phyloP scores from a whole-genome alignment of 1,284 basidiomycete species.

The Phellopilus nigrolimitatus region DNA sequence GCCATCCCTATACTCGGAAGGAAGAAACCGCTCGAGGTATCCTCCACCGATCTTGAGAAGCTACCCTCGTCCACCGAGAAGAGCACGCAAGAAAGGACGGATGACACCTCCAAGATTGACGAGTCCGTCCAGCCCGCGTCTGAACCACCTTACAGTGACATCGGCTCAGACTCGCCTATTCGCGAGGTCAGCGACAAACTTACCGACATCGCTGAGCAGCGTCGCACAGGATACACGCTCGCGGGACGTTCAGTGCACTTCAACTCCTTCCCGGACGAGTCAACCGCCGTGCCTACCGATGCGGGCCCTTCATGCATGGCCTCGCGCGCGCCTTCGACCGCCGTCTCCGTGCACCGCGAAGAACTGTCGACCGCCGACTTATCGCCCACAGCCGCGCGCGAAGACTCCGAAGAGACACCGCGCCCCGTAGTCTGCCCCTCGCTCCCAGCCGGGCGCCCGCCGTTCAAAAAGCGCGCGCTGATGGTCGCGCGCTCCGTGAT shows the following conservation, averaged over 20 bases:
- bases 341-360: slow-evolving; percentile 15
- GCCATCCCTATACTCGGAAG: slow-evolving; percentile 2
- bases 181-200: no score
- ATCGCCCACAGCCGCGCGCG: no score
- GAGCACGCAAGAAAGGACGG: background rate
- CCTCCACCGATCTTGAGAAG: background rate
- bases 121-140: no score
- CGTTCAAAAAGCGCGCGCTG: background rate
- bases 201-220: background rate
- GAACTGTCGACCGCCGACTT: background rate
- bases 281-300: slow-evolving; percentile 24
- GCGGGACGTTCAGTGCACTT: slow-evolving; percentile 29
- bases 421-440: no score
- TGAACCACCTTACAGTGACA: no score
- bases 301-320: slow-evolving; percentile 26
- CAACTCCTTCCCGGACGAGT: slow-evolving; percentile 26
- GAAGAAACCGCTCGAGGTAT: background rate
- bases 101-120: background rate
- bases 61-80: background rate
- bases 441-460: background rate
- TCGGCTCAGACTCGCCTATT: no score
- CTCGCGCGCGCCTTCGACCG: slow-evolving; percentile 25
- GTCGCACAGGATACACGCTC: no score
- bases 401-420: no score
- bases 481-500: background rate